Base-by-base conservation (phyloP, 1,139 yeast genomes). In the Candida frijolesensis region DNA sequence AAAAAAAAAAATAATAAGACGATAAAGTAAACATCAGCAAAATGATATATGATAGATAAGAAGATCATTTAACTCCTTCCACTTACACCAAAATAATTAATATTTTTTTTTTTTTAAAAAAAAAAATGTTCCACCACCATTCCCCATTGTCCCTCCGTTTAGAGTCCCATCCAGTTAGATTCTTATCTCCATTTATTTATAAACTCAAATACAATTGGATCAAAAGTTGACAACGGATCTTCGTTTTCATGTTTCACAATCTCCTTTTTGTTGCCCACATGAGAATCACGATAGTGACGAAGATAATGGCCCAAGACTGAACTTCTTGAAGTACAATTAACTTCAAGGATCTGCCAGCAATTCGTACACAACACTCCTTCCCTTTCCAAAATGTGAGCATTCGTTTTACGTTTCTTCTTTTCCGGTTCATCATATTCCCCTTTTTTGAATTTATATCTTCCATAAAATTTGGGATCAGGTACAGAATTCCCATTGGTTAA, bases 401-500 rank as follows among this genome's bases (percentile, higher is more conserved):
- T 53, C 6, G 62, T 59, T 52, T 55, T 59, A 19, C 61, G 51
- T 44, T 53, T 55, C 34, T 57, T 56, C 48, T 58, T 59, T 35
- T 49, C 55, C 2, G 57, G 57, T 34, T 50, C 55, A 37, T 55
- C 58, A 44, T 53, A 55, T 42, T 55, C 58, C 2, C 58, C 58
- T 35, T 55, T 55, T 42, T 50, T 51, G 35, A 55, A 55, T 43
- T 51, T 49, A 38, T 53, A 55, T 44, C 42, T 41, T 1, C 56
- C 58, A 39, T 50, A 51, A 40, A 37, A 56, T 47, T 57, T 53
- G 1, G 61, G 59, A 48, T 60, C 58, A 11, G 65, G 65, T 4
- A 60, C 58, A 22, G 68, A 55, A 45, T 56, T 65, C 38, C 69
- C 67, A 50, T 65, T 68, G 43, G 74, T 67, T 46, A 62, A 68